Base-by-base conservation (phyloP, 73 alveolate genomes). In the Paramecium pentaurelia region DNA sequence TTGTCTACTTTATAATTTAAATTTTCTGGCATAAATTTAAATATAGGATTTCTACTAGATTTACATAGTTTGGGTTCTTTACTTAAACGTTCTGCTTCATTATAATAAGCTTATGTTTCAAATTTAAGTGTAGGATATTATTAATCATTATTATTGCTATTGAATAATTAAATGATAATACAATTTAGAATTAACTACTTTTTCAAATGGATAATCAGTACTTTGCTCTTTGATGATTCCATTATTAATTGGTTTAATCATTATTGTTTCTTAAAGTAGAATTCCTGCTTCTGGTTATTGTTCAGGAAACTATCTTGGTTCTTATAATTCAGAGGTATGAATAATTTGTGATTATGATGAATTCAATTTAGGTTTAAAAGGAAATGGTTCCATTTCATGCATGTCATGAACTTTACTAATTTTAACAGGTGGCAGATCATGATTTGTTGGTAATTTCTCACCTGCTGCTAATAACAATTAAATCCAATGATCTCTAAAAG, bases 251-350 rank as follows among this genome's bases (percentile, higher is more conserved):
- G 91, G 91, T 25, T 42, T 40, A 14, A 80, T 40, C 30, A 80
- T 27, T 2, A 40, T 22, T 10, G 77, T 80, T 27, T 80, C 44
- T 27, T 28, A 8, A 2, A 80, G 30, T 0, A 18, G 28, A 7
- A 80, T 32, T 27, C 91, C 91, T 45, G 91, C 91, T 47, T 80
- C 91, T 42, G 91, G 91, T 45, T 80, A 40, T 14, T 80, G 30
- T 49, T 49, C 58, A 1, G 77, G 32, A 25, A 44, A 80, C 25
- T 80, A 27, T 40, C 42, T 71, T 3, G 30, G 22, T 75, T 75
- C 38, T 14, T 36, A 7, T 36, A 42, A 42, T 20, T 75, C 64
- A 3, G 58, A 38, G 1, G 88, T 75, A 20, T 25, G 38, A 75
- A 42, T 42, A n/a, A 42, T 75, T 38, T 38, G 36, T 36, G 88